A percentile compares a stretch with the other conserved stretches of the same genome.
phyloP scores from a whole-genome alignment of 2,329 filamentous ascomycete genomes.

The Rhinocladiella similis region DNA sequence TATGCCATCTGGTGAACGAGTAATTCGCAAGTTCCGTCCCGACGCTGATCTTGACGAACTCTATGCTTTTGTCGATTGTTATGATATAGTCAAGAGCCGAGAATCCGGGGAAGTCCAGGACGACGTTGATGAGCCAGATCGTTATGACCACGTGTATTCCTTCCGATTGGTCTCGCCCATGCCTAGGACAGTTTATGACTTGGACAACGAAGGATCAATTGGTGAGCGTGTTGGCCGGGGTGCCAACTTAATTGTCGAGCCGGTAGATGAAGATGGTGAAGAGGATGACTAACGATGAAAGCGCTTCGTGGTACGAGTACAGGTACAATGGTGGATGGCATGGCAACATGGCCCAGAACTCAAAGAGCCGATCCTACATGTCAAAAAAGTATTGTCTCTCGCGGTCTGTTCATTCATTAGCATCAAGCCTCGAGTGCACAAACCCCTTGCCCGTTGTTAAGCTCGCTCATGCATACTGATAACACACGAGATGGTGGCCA shows the following conservation, averaged over 20 bases:
- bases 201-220: slow-evolving; percentile 67
- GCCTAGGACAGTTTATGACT: slow-evolving; percentile 75
- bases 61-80: slow-evolving; percentile 95
- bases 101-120: slow-evolving; percentile 31
- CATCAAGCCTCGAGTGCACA: no score
- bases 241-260: slow-evolving; percentile 88
- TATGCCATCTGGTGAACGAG: slow-evolving; percentile 66
- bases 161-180: slow-evolving; percentile 85
- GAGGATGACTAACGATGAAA: slow-evolving; percentile 32
- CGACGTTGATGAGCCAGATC: slow-evolving; percentile 56
- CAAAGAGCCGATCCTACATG: no score
- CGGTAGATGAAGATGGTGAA: slow-evolving; percentile 56
- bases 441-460: no score
- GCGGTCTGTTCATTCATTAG: no score
- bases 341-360: neutral
- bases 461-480: no score
- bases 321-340: neutral
- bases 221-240: slow-evolving; percentile 76
- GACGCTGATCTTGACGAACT: slow-evolving; percentile 79
- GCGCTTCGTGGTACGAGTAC: neutral
- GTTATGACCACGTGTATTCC: slow-evolving; percentile 77
- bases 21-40: slow-evolving; percentile 72
- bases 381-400: no score
- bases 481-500: no score
- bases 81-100: slow-evolving; percentile 60